A percentile compares a stretch with the other conserved stretches of the same genome.
Evolutionary conservation across 2,329 filamentous ascomycete species (phyloP).

Genomic region (Clarireedia monteithiana): DNA sequence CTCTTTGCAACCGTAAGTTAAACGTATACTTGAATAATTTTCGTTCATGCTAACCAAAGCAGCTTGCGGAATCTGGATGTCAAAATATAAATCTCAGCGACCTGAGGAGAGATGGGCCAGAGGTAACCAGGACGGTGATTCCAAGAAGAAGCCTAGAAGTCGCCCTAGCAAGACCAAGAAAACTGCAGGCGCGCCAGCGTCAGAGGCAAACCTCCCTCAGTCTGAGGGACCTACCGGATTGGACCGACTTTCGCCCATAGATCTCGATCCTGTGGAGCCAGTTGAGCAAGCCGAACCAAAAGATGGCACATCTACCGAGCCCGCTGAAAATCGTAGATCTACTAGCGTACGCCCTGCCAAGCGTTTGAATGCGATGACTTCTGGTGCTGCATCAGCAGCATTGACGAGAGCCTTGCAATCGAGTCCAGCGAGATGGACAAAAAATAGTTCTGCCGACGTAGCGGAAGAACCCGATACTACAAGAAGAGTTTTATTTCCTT

Average conservation of each 20-base stretch:
- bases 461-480: constrained; percentile 47
- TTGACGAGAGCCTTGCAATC: constrained; percentile 29
- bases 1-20: constrained; percentile 79
- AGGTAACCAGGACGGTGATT: constrained; percentile 35
- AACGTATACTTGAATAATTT: not conserved
- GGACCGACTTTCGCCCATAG: constrained; percentile 4
- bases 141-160: constrained; percentile 34
- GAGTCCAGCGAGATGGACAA: constrained; percentile 37
- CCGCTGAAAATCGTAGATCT: constrained; percentile 15
- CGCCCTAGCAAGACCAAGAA: constrained; percentile 28
- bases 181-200: constrained; percentile 7
- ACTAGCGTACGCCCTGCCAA: constrained; percentile 23
- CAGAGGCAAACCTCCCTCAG: constrained; percentile 35
- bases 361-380: constrained; percentile 25
- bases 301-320: too few species aligned
- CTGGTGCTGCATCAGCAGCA: constrained; percentile 25
- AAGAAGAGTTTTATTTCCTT: constrained; percentile 68
- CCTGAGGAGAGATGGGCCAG: constrained; percentile 73
- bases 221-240: constrained; percentile 16
- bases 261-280: not conserved
- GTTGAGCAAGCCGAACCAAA: not conserved
- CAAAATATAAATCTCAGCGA: constrained; percentile 78
- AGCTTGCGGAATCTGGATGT: constrained; percentile 91
- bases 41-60: constrained; percentile 21
- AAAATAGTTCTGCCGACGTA: constrained; percentile 43